Evolutionary conservation across 2,329 filamentous ascomycete genomes (phyloP).

Genomic region (Hypomyces perniciosus): DNA sequence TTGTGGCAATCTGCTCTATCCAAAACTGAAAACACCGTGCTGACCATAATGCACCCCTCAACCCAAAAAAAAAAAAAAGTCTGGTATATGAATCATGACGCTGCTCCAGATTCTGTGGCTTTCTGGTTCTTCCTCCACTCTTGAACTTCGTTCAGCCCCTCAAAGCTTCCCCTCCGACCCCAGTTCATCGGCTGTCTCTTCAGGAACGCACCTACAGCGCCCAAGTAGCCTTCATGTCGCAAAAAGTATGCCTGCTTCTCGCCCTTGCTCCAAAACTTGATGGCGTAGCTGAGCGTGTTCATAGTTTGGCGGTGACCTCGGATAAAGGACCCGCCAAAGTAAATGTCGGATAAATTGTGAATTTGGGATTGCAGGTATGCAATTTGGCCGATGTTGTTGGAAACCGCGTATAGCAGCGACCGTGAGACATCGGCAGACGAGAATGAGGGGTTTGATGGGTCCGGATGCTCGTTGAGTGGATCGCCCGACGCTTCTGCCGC

Average conservation of each 20-base stretch:
- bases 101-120: constrained; percentile 9
- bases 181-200: constrained; percentile 87
- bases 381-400: constrained; percentile 97
- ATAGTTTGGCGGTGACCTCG: constrained; percentile 95
- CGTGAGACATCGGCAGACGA: constrained; percentile 79
- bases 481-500: constrained; percentile 68
- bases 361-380: constrained; percentile 96
- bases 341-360: constrained; percentile 84
- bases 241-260: constrained; percentile 94
- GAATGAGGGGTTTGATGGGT: constrained; percentile 48
- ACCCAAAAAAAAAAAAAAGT: background rate
- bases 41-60: background rate
- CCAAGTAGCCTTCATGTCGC: constrained; percentile 91
- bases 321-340: constrained; percentile 97
- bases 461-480: constrained; percentile 39
- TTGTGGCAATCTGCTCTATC: too few species aligned
- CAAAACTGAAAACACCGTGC: background rate
- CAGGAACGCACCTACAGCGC: constrained; percentile 87
- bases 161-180: constrained; percentile 76
- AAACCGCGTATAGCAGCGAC: constrained; percentile 88
- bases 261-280: constrained; percentile 95
- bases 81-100: background rate
- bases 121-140: constrained; percentile 23
- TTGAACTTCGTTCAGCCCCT: constrained; percentile 37
- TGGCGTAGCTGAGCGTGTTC: constrained; percentile 93